Evolutionary conservation across 2,329 filamentous ascomycete genomes (phyloP), one percentile per base, ranked within the genome.

Genomic region (Pseudogymnoascus sp.): DNA sequence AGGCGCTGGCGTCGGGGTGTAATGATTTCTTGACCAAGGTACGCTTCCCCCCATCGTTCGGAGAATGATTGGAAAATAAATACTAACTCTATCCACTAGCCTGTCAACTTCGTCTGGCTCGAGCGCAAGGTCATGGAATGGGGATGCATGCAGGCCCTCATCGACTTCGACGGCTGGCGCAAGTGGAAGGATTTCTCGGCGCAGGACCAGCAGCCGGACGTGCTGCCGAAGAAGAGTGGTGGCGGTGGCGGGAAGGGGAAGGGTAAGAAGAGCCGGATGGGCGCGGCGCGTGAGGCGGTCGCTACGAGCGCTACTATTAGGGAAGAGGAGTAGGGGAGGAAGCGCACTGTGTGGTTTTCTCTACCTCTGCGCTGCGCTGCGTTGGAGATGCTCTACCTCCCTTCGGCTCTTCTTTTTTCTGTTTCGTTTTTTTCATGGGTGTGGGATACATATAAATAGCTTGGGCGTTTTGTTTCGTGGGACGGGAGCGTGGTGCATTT

Each of bases 1-100:
- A 97, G 75, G 95, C 95, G 3, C 79, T 97, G 70, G 93, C 93
- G 29, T 95, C 93, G 40, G 95, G 95, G 4, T 97, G 95, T 75
- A 99, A 99, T 74, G 95, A 99, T 76, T 99, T 97, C 76, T 80
- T 99, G 74, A 97, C 95, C 66, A 97, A 97, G 87, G 92, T 95
- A 80, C 68, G 82, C 70, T 61, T 26, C 16, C 62, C 7, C 57
- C 16, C 42, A 40, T n/a, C 8, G n/a, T 11, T 11, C 4, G 3
- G 8, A 14, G 47, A 39, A 51, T 6, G 12, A 51, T 29, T 4
- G 23, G 29, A 26, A 29, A n/a, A 51, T 31, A 51, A n/a, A 66
- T 11, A 54, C 67, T 67, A 31, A 66, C 64, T 47, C 39, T 23
- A 29, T 37, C 34, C 26, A 60, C 47, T 72, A 96, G 91, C 95